Base-by-base conservation (phyloP, 2,329 filamentous ascomycete genomes). In the Coleophoma eucalyptorum region DNA sequence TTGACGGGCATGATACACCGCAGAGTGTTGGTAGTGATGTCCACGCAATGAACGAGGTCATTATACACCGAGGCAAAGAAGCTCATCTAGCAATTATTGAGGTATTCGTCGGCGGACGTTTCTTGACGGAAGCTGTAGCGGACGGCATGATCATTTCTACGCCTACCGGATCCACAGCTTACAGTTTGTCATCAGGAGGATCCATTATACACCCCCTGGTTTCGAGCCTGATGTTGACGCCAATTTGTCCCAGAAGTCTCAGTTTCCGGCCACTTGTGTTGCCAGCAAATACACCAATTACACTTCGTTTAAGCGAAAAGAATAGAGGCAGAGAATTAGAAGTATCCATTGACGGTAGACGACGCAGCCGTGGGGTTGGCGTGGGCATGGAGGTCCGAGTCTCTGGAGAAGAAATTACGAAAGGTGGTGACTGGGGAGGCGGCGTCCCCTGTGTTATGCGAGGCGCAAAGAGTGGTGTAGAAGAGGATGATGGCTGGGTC, bases 91-190 rank as follows among this genome's bases (percentile, higher is more conserved):
- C 91, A 35, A 86, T 96, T 58, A 89, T 99, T 58, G 90, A 96
- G 63, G 89, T 99, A 41, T 94, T 85, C 62, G 87, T 97, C 53
- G 92, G 92, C 61, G 87, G 89, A 33, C 84, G 90, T 49, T 95
- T 94, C 62, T 76, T 99, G 43, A 99, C 94, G 1, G 91, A 96
- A 67, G 93, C 90, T 1, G 92, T 96, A 12, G 93, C 92, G 1
- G 94, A 99, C 67, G 94, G 94, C 46, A 95, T 99, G 68, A 87
- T 97, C 42, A 84, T 97, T 52, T 91, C 88, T 56, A 97, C 93
- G 0, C 94, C 94, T 0, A 99, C 94, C 0, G 94, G 94, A 3
- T 95, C 89, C 38, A 99, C 94, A 0, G 94, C 94, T 0, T 99
- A 99, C 73, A 94, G 88, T 52, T 78, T 99, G n/a, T 94, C 88